Base-by-base conservation (phyloP, 176 grass and related monocot genomes). In the Zea luxurians region DNA sequence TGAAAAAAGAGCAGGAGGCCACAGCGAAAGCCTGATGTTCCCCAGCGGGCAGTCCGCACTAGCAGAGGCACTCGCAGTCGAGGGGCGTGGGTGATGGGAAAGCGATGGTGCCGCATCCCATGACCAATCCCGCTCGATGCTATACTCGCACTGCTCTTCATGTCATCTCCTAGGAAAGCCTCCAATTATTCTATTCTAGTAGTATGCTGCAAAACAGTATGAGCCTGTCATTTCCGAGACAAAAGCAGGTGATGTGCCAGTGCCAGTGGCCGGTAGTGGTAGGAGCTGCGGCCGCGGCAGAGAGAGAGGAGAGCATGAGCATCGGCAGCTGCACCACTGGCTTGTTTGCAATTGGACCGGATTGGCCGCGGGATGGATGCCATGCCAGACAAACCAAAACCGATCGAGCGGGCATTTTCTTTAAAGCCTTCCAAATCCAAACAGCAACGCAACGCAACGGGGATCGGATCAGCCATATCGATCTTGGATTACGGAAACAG, bases 111-210 rank as follows among this genome's bases (percentile, higher is more conserved):
- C 60, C 78, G 44, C 71, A 3, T 37, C 67, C 74, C 77, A 70
- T 15, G 70, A 64, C 81, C 66, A 86, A 74, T 80, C 48, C 78
- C 78, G 37, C 76, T 78, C 27, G 86, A 77, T 58, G 74, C 77
- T 59, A 27, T 27, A 27, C 27, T 27, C 27, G 27, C 27, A 27
- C 78, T 83, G 75, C 78, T 79, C 80, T 61, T 65, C 74, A 52
- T 89, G 89, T 91, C 92, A 95, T 91, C 89, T 95, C 86, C 92
- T 48, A 95, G 84, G 83, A 91, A 91, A 91, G 81, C 73, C 49
- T 17, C 34, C 75, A 83, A 89, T 96, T 96, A 87, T 93, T 92
- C 82, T 83, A 27, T 27, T 27, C 27, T 27, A 27, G 27, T 27
- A 27, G 27, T 27, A 78, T 74, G 86, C 80, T 82, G 15, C 73